phyloP scores from a whole-genome alignment of 805 yeast genomes.

The Saccharomycopsis schoenii region DNA sequence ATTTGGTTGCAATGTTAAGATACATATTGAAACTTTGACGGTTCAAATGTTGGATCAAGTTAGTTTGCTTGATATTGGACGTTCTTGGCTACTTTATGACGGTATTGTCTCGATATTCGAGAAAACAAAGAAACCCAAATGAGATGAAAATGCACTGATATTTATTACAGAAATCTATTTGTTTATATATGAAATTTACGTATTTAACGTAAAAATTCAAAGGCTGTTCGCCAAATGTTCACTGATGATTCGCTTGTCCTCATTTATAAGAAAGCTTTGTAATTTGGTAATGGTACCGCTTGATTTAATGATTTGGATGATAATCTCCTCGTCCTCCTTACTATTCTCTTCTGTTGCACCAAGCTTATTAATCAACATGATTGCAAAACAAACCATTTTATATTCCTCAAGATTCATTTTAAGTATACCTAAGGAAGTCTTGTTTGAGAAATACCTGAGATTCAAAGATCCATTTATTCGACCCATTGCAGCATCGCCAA shows the following conservation, averaged over 20 bases:
- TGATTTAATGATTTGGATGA: conserved; percentile 5
- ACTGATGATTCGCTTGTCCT: conserved; percentile 4
- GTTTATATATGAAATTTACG: not conserved
- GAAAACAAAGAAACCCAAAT: conserved; percentile 18
- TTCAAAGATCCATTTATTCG: conserved; percentile 3
- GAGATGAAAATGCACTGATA: not conserved
- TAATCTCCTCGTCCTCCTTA: not conserved
- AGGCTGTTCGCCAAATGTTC: conserved; percentile 2
- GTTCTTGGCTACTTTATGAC: no score
- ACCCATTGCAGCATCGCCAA: conserved; percentile 14
- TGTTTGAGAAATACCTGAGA: conserved; percentile 12
- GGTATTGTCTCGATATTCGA: conserved; percentile 20
- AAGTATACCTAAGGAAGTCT: conserved; percentile 15
- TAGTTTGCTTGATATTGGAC: no score
- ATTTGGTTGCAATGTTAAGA: no score
- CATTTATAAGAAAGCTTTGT: conserved; percentile 13
- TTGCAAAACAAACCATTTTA: conserved; percentile 10
- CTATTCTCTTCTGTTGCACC: not conserved
- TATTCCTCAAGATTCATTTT: conserved; percentile 11
- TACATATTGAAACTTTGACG: no score
- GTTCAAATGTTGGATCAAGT: no score
- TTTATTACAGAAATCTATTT: not conserved
- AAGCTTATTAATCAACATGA: conserved; percentile 4
- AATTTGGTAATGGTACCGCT: conserved; percentile 17
- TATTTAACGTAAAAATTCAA: not conserved